These are phyloP conservation scores for Kwoniella pini DNA, from an alignment of 768 basidiomycete genomes.

Conservation along the genomic window DNA sequence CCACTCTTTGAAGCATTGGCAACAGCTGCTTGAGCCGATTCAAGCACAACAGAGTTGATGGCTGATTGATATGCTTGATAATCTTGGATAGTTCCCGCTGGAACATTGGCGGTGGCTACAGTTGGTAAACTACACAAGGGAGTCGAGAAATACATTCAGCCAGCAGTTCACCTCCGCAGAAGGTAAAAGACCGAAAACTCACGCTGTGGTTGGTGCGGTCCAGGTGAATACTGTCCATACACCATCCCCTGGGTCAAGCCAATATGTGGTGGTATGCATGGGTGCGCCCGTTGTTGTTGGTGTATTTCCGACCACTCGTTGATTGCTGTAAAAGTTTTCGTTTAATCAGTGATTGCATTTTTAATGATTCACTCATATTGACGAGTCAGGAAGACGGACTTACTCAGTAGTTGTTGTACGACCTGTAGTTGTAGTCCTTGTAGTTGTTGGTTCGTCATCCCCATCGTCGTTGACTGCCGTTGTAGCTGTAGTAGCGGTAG, in stretches of 20 bases:
- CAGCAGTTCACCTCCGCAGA: too few relatives aligned
- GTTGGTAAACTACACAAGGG: constrained; percentile 23
- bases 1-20: constrained; percentile 1
- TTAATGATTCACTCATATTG: too few relatives aligned
- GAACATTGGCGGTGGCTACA: constrained; percentile 39
- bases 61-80: constrained; percentile 40
- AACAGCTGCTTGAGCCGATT: constrained; percentile 25
- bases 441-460: too few relatives aligned
- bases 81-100: constrained; percentile 39
- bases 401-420: constrained; percentile 18
- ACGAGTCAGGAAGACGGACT: background rate
- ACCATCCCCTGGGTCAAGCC: constrained; percentile 39
- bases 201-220: constrained; percentile 42
- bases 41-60: constrained; percentile 40
- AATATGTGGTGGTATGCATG: constrained; percentile 28
- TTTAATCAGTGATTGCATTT: background rate
- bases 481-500: constrained; percentile 11
- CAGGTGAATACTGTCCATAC: constrained; percentile 37
- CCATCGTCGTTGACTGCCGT: constrained; percentile 6
- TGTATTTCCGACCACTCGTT: constrained; percentile 9
- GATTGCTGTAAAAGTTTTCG: background rate
- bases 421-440: constrained; percentile 15
- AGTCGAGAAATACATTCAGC: background rate
- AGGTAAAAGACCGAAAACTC: constrained; percentile 5
- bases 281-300: constrained; percentile 11